Evolutionary conservation across 192 early-diverging fungal species (phyloP).

Genomic region (Gaertneriomyces sp.): DNA sequence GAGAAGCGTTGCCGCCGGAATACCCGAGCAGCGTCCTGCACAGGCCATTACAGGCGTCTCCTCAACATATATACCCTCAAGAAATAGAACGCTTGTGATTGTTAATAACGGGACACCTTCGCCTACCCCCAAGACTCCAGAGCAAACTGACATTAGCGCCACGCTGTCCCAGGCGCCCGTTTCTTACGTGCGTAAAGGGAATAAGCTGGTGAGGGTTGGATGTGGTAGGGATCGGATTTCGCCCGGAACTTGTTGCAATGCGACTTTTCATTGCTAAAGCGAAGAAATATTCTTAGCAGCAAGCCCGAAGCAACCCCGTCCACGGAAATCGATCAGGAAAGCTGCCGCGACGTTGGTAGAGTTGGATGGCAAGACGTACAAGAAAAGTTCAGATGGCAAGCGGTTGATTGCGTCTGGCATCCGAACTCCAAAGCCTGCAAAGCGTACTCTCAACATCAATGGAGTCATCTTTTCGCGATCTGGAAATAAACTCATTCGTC

Average conservation of each 20-base stretch:
- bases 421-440: background rate
- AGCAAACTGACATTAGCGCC: background rate
- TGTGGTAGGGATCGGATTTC: background rate
- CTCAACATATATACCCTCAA: background rate
- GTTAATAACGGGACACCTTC: background rate
- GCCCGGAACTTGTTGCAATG: background rate
- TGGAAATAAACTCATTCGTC: slow-evolving; percentile 24
- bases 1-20: no score
- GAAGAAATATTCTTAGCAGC: background rate
- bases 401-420: slow-evolving; percentile 6
- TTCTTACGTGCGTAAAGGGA: slow-evolving; percentile 4
- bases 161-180: background rate
- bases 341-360: slow-evolving; percentile 11
- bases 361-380: slow-evolving; percentile 17
- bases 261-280: background rate
- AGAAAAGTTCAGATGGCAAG: slow-evolving; percentile 8
- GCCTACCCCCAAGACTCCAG: background rate
- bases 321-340: slow-evolving; percentile 2
- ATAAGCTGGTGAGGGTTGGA: slow-evolving; percentile 31
- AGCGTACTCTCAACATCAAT: slow-evolving; percentile 26
- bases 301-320: background rate
- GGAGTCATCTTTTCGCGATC: slow-evolving; percentile 24
- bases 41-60: no score
- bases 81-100: background rate
- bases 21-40: no score